Conservation (phyloP, 139 green algal genomes). For the Limnomonas spitsbergensis region DNA sequence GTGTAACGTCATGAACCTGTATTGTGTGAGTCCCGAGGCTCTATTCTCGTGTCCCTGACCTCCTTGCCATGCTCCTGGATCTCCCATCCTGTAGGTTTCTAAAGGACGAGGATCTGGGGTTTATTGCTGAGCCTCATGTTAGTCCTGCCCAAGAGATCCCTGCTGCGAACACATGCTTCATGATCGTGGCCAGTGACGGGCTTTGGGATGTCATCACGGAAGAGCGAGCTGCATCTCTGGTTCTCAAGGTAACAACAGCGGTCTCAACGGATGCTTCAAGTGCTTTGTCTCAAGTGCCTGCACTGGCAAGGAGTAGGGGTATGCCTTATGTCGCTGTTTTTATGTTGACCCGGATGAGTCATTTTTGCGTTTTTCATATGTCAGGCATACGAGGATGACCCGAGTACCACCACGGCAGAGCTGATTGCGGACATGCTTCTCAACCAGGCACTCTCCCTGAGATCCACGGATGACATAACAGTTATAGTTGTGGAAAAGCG, state of each 20-base stretch:
- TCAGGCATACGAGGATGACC: background rate
- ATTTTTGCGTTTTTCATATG: too few relatives aligned
- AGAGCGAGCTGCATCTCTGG: slow-evolving; percentile 18
- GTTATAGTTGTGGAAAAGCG: slow-evolving; percentile 32
- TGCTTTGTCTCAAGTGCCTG: background rate
- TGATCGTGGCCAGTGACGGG: slow-evolving; percentile 52
- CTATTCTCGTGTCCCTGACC: too few relatives aligned
- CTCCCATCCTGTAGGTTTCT: slow-evolving; percentile 33
- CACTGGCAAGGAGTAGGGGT: too few relatives aligned
- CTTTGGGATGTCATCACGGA: slow-evolving; percentile 56
- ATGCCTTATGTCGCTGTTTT: too few relatives aligned
- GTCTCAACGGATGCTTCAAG: background rate
- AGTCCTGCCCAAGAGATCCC: background rate
- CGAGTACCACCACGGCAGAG: background rate
- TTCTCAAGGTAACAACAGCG: background rate
- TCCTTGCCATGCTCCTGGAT: too few relatives aligned
- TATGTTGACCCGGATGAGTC: too few relatives aligned
- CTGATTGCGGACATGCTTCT: slow-evolving; percentile 31
- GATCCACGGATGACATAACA: slow-evolving; percentile 40
- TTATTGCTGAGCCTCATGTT: slow-evolving; percentile 50
- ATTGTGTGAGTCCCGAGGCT: too few relatives aligned
- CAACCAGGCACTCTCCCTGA: slow-evolving; percentile 24
- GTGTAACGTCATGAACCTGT: too few relatives aligned
- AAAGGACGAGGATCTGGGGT: slow-evolving; percentile 57
- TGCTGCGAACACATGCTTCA: slow-evolving; percentile 12